Base-by-base conservation (phyloP, 495 filamentous ascomycete genomes). In the Penicillium angulare region DNA sequence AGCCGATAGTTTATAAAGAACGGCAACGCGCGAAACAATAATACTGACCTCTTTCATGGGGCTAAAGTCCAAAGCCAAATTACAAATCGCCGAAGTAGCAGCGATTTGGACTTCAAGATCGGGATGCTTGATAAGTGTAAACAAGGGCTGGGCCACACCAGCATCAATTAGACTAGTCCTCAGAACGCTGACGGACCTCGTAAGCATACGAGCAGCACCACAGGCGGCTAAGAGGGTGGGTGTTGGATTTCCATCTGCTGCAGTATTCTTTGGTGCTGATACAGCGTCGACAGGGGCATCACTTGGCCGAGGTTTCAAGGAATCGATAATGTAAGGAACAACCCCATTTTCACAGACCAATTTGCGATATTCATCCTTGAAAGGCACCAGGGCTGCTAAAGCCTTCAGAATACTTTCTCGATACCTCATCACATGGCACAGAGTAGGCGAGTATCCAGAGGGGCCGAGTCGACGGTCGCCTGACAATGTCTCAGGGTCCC, bases 141-240 rank as follows among this genome's bases (percentile, higher is more conserved):
- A 86, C n/a, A 96, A 65, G 5, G 91, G 93, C 52, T 80, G 76
- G 2, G 88, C 86, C 42, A 96, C 84, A 3, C 85, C 86, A 34
- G 87, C 81, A 69, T 98, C 93, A 49, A 95, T 89, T 7, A 98
- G 70, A 45, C 83, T 86, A 7, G 95, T 97, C 40, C 93, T 71
- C 12, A 98, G 69, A 18, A 90, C 85, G 61, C 82, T 88, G 7
- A 95, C 86, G 0, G 89, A 93, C 16, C 93, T 84, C 4, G 89
- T 88, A 16, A 97, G 73, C 58, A 87, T 84, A 38, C 88, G 77
- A 33, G 87, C 77, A 17, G 85, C 82, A 59, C 85, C 84, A 58
- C 92, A 97, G 10, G 95, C 95, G 21, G 92, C 89, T 22, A 96
- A 76, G 15, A 97, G 73, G 17, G 96, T 92, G 9, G 79, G 66